Evolutionary conservation across 345 rosid species (phyloP), one percentile per base, ranked within the genome.

Genomic region (Ceriops decandra): DNA sequence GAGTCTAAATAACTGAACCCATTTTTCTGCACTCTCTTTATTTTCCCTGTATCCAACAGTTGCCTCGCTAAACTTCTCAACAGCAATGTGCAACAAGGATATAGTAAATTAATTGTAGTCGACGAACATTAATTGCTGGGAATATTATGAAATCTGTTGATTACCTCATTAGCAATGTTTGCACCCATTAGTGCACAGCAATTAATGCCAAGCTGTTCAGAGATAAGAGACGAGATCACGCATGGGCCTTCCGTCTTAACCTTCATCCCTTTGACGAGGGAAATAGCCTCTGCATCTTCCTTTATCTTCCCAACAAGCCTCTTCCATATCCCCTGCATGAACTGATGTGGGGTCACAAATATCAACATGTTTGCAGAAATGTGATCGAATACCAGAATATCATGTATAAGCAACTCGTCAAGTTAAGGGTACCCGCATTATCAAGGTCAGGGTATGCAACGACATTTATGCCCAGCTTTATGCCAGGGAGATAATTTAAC

Each of bases 111-210:
- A 33, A 26, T 6, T 31, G 59, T 4, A 51, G 24, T 20, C 13
- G 42, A 72, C 54, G 16, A 30, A 56, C 9, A n/a, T 6, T 10
- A 35, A 57, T 63, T 20, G 16, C 19, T 2, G 19, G 30, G 60
- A 27, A 27, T 10, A 42, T 19, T 32, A 32, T 15, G 17, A 80
- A 73, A 68, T 49, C 15, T 26, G 31, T 5, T 35, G 65, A 36
- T 67, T 62, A 87, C 99, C 91, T 95, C 99, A 71, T 88, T 91
- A 21, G 98, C 98, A 60, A 95, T 92, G 74, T 95, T 91, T 42
- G 96, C 98, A 15, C 99, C 96, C 98, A 91, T 95, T 61, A 95
- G 84, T 72, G 91, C 99, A 72, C 90, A 91, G 53, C 96, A 91
- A 24, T 84, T 85, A 74, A 90, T 70, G 49, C 90, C 87, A 19